Evolutionary conservation across 139 green algal species (phyloP), one percentile per base, ranked within the genome.

Genomic region (Prasinococcaceae sp.): DNA sequence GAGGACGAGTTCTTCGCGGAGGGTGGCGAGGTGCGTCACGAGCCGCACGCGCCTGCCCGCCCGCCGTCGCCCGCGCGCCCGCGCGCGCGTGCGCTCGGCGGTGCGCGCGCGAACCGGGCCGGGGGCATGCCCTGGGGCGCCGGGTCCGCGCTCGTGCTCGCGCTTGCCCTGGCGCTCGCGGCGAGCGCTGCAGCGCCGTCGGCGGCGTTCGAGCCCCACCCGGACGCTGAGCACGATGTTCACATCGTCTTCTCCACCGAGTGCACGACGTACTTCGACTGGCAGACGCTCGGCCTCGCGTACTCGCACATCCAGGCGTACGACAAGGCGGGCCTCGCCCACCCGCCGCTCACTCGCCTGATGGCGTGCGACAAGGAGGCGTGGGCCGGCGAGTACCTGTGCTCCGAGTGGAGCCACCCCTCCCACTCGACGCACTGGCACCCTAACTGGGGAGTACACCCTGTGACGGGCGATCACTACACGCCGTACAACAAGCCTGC

Each of bases 1-100:
- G 82, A 92, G 70, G 57, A 76, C n/a, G 78, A 81, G 33, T 93
- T 93, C 74, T 90, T 92, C 63, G 39, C 77, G 50, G 32, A 30
- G 58, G 33, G 51, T 50, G 35, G 51, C 53, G 26, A 50, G 30
- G 6, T 8, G 43, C 12, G 19, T 8, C 23, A 45, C 9, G 19
- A 54, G 29, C 6, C 17, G 47, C n/a, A n/a, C n/a, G n/a, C n/a
- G n/a, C n/a, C n/a, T n/a, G n/a, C n/a, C n/a, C n/a, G n/a, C n/a
- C n/a, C n/a, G n/a, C n/a, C n/a, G n/a, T n/a, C n/a, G n/a, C n/a
- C n/a, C n/a, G n/a, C n/a, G n/a, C n/a, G n/a, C n/a, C n/a, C n/a
- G n/a, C n/a, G n/a, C n/a, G n/a, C n/a, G n/a, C n/a, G n/a, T n/a
- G n/a, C n/a, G n/a, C n/a, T n/a, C n/a, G n/a, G n/a, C n/a, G n/a